Percentiles rank a stretch among this genome's conserved stretches.
Evolutionary conservation across 129 eudicot genomes (phyloP).

Genomic region (Flaveria ramosissima): DNA sequence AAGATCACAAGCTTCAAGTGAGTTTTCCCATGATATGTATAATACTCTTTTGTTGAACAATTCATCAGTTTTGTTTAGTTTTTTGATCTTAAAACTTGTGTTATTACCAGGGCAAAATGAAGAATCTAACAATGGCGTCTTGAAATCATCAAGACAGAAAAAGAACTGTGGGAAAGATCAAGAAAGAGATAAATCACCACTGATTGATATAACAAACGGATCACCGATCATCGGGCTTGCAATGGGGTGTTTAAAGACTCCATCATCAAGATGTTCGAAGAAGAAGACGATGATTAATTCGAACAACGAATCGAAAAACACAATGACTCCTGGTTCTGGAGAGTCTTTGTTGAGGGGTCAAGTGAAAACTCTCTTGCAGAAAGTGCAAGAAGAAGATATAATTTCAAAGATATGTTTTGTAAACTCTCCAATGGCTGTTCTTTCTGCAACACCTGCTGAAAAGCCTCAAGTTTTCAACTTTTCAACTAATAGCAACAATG

Average conservation of each 20-base stretch:
- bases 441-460: conserved; percentile 86
- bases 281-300: conserved; percentile 37
- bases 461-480: conserved; percentile 59
- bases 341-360: conserved; percentile 85
- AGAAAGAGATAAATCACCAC: conserved; percentile 56
- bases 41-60: not conserved
- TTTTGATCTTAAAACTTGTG: not conserved
- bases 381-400: conserved; percentile 83
- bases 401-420: conserved; percentile 45
- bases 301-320: not conserved
- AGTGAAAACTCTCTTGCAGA: conserved; percentile 79
- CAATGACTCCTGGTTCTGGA: conserved; percentile 71
- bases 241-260: conserved; percentile 68
- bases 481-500: conserved; percentile 25
- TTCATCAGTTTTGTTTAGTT: not conserved
- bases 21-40: not conserved
- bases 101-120: conserved; percentile 46
- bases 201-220: conserved; percentile 85
- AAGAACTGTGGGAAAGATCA: conserved; percentile 21
- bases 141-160: conserved; percentile 30
- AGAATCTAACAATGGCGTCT: conserved; percentile 40
- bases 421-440: conserved; percentile 48
- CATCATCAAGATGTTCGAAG: conserved; percentile 58
- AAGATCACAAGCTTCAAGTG: conserved; percentile 73
- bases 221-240: conserved; percentile 93